phyloP scores from a whole-genome alignment of 768 basidiomycete species.

The Pleurotus giganteus region DNA sequence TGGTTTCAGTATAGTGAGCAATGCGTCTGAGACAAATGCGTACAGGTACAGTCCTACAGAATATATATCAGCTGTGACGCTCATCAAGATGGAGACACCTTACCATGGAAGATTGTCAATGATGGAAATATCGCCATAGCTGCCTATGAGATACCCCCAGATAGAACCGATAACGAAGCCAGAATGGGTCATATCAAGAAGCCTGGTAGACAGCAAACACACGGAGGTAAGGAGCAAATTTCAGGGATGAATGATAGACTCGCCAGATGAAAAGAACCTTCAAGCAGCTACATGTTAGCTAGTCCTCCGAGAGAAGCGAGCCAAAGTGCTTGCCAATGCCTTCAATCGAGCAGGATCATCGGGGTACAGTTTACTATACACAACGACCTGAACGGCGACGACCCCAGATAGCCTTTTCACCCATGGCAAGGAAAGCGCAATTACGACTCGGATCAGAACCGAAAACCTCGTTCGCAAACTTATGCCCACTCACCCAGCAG shows the following conservation, averaged over 20 bases:
- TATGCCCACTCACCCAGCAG: slow-evolving; percentile 18
- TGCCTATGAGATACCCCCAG: slow-evolving; percentile 29
- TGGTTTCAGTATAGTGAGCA: not conserved
- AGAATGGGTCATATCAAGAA: slow-evolving; percentile 30
- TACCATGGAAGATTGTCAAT: slow-evolving; percentile 30
- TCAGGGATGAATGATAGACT: not conserved
- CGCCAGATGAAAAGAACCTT: slow-evolving; percentile 16
- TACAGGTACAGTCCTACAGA: slow-evolving; percentile 10
- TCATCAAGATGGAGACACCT: slow-evolving; percentile 1
- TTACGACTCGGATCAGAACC: not conserved
- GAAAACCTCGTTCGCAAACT: too few relatives aligned
- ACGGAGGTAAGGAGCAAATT: not conserved
- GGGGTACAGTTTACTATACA: slow-evolving; percentile 21
- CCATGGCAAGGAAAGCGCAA: not conserved
- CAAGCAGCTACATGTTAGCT: slow-evolving; percentile 1
- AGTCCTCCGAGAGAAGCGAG: not conserved
- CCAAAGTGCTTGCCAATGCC: slow-evolving; percentile 10
- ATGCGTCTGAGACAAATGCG: not conserved
- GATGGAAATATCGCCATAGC: slow-evolving; percentile 21
- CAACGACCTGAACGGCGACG: slow-evolving; percentile 19
- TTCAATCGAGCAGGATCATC: slow-evolving; percentile 14
- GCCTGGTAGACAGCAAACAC: slow-evolving; percentile 13
- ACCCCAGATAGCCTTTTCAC: slow-evolving; percentile 23
- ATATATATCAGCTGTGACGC: not conserved
- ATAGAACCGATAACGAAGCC: slow-evolving; percentile 28